Evolutionary conservation across 768 basidiomycete species (phyloP).

Genomic region (Phlegmacium glaucopus): DNA sequence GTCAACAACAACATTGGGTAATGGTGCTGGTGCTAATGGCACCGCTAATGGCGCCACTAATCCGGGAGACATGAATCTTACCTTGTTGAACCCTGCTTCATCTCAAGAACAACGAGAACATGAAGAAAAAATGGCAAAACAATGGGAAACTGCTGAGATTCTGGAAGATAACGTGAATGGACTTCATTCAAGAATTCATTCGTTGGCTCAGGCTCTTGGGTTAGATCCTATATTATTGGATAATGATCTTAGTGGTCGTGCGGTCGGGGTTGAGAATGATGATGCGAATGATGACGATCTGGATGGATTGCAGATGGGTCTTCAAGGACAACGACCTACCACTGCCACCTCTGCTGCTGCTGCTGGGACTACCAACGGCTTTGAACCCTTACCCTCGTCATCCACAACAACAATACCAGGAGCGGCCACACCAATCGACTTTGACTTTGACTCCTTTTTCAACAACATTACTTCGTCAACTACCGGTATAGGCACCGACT

Average conservation of each 20-base stretch:
- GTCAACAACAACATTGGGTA: too few species aligned
- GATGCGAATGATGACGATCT: not conserved
- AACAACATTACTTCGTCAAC: slow-evolving; percentile 10
- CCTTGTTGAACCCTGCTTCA: slow-evolving; percentile 24
- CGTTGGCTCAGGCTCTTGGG: slow-evolving; percentile 68
- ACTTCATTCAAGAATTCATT: slow-evolving; percentile 64
- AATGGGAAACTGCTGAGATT: slow-evolving; percentile 58
- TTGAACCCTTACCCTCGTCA: too few species aligned
- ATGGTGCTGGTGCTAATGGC: too few species aligned
- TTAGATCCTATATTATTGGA: slow-evolving; percentile 46
- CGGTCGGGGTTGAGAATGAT: not conserved
- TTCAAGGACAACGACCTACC: slow-evolving; percentile 1
- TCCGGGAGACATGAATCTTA: slow-evolving; percentile 26
- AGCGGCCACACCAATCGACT: slow-evolving; percentile 16
- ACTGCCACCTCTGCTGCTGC: not conserved
- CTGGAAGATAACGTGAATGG: slow-evolving; percentile 73
- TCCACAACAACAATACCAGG: not conserved
- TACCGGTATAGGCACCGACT: slow-evolving; percentile 1
- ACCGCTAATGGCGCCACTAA: too few species aligned
- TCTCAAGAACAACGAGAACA: slow-evolving; percentile 22
- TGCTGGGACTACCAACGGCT: not conserved
- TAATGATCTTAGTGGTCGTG: slow-evolving; percentile 1
- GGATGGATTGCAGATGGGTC: not conserved
- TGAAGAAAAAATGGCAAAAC: slow-evolving; percentile 39
- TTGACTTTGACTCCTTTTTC: slow-evolving; percentile 28